Evolutionary conservation across 1,139 yeast genomes (phyloP), one percentile per base, ranked within the genome.

Genomic region (Candida labiduridarum): DNA sequence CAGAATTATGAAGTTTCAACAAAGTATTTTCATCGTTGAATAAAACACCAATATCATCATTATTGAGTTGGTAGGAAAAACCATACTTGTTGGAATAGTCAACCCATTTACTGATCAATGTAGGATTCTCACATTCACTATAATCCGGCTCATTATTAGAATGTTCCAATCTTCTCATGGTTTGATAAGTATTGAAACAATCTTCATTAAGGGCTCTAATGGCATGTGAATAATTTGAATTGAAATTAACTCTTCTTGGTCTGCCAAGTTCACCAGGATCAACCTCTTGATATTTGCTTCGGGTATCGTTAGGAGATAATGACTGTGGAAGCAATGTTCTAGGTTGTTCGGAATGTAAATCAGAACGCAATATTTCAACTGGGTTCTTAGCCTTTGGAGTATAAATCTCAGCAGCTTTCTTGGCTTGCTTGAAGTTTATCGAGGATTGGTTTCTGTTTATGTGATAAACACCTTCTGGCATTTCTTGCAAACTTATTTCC

Each of bases 81-180:
- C 99, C 99, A 68, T 92, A 96, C 64, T 89, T 90, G 71, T 92
- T 91, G 40, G 97, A 89, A 66, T 94, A 94, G 67, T 95, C 99
- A 30, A 95, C 99, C 99, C 99, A 95, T 66, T 92, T 92, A 56
- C 96, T 87, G 46, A 94, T 86, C 55, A 89, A 82, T 14, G 86
- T 80, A 12, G 94, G 94, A 56, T 82, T 82, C 58, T 80, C 85
- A 25, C 42, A 69, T 57, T 72, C 79, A 48, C 65, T 57, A 7
- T 68, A 58, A 47, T 70, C 74, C n/a, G 71, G 59, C 43, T 63
- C 64, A 6, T 2, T n/a, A 34, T 34, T n/a, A 19, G 71, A 60
- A 50, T 64, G 62, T 50, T 74, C 76, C 50, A 76, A 66, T 53
- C 74, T 67, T 54, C 74, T 66, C 68, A 77, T 74, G 53, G 72